Conservation (phyloP, 1,284 basidiomycete species). For the Cerioporus squamosus region DNA sequence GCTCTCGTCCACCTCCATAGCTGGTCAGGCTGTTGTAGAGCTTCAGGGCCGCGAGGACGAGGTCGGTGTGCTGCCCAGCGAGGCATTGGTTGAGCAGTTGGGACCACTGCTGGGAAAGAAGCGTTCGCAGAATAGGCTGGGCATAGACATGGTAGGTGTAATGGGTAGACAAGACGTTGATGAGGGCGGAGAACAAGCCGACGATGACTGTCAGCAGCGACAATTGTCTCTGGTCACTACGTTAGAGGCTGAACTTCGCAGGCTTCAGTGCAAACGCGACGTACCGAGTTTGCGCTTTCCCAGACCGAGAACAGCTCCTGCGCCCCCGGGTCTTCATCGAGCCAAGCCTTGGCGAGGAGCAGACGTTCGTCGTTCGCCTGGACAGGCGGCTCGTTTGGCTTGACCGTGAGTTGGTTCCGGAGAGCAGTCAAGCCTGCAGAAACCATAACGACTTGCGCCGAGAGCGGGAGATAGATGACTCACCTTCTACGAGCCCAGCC, state of each 20-base stretch:
- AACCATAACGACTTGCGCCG: not conserved
- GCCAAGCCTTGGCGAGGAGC: constrained; percentile 60
- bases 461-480: not conserved
- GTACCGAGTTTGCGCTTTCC: constrained; percentile 55
- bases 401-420: constrained; percentile 59
- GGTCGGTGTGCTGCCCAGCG: constrained; percentile 60
- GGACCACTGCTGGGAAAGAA: constrained; percentile 58
- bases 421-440: constrained; percentile 36
- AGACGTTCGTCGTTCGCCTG: constrained; percentile 62
- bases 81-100: constrained; percentile 63
- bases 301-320: constrained; percentile 67
- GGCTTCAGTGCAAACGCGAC: constrained; percentile 17
- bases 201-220: constrained; percentile 48
- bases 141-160: constrained; percentile 67
- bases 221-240: constrained; percentile 45
- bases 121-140: constrained; percentile 57
- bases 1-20: constrained; percentile 68
- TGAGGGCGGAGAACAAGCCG: constrained; percentile 57
- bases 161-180: constrained; percentile 65
- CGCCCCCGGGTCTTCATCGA: constrained; percentile 57
- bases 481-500: constrained; percentile 33
- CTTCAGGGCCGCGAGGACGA: constrained; percentile 66
- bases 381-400: constrained; percentile 45
- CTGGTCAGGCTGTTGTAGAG: constrained; percentile 61
- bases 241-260: not conserved